Evolutionary conservation across 805 yeast species (phyloP), one percentile per base, ranked within the genome.

Genomic region (Metschnikowia cubensis): DNA sequence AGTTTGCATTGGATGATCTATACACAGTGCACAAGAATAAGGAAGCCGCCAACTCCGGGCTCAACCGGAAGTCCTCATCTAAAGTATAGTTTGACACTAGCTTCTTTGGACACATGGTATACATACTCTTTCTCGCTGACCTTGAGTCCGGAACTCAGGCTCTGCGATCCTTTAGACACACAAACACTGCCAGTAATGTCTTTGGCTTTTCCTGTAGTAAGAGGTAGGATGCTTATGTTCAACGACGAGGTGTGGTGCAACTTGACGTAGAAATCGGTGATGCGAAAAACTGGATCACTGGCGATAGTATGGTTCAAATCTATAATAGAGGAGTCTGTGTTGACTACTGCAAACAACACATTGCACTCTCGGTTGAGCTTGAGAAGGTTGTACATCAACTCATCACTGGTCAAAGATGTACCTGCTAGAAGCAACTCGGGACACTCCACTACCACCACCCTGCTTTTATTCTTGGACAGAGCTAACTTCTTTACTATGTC

Each of bases 1-100:
- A 92, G 71, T 89, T 86, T 68, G 86, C 90, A 22, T 73, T 92
- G 49, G 96, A 91, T 64, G 89, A 85, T 64, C 78, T 81, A 60
- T 87, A 80, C 64, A 79, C 73, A 56, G 61, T 70, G 40, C 76
- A 71, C 60, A 62, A 72, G 51, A 51, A 71, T 67, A 53, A 61
- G 21, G 42, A 35, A 21, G 42, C 42, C n/a, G 29, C 32, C 15
- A 35, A 21, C 15, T 8, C 34, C 17, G 29, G 5, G 10, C 18
- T 14, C 14, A 14, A 17, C 10, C 32, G 39, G 11, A 35, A 35
- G 39, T 15, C 33, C 13, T 65, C 57, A 78, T 56, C 81, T 64
- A 52, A 69, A 77, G 56, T 66, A 79, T 32, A 79, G 57, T 53
- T 71, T 77, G 20, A 77, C 69, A 39, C 52, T 66, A 2, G 75